Evolutionary conservation across 2,329 filamentous ascomycete genomes (phyloP), one percentile per base, ranked within the genome.

Genomic region (Calonectria pteridis): DNA sequence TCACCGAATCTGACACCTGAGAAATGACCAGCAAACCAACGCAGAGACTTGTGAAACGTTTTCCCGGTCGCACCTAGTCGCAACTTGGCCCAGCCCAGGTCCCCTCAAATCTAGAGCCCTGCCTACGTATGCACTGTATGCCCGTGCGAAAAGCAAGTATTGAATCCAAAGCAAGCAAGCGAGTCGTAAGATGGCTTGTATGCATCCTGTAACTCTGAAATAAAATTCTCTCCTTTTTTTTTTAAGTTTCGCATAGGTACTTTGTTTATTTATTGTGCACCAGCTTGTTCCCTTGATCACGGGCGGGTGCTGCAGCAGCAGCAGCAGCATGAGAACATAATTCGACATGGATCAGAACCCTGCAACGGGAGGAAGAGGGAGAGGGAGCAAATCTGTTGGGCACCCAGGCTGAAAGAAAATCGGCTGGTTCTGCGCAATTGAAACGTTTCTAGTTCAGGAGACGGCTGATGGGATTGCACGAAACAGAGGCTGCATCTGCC

Each of bases 31-130:
- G 51, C 49, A 66, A 66, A 65, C 58, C 33, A 43, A 33, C 29
- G 50, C 11, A 71, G 37, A 58, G 49, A 40, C 67, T 55, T 70
- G 77, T 76, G 76, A 68, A 73, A 79, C 72, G 51, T 53, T 55
- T 71, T 63, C 71, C 67, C 71, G 69, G 77, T 79, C 73, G 71
- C 72, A 78, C 76, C 16, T 51, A 69, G 71, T 73, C 67, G 73
- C 75, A 63, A 73, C 73, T 79, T 79, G 74, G 75, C 49, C 73
- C 63, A 46, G 58, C 53, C 68, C 50, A 49, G 58, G 68, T 40
- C 70, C 55, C 55, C 55, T 46, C 40, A 23, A 31, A 31, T 31
- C 28, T 53, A 26, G 46, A 59, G 64, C 28, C 28, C 64, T 68
- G 43, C 31, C 37, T 37, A 46, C 26, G 46, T 29, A 43, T 29